Conservation (phyloP, 768 basidiomycete genomes). For the Termitomyces bulborhizus region DNA sequence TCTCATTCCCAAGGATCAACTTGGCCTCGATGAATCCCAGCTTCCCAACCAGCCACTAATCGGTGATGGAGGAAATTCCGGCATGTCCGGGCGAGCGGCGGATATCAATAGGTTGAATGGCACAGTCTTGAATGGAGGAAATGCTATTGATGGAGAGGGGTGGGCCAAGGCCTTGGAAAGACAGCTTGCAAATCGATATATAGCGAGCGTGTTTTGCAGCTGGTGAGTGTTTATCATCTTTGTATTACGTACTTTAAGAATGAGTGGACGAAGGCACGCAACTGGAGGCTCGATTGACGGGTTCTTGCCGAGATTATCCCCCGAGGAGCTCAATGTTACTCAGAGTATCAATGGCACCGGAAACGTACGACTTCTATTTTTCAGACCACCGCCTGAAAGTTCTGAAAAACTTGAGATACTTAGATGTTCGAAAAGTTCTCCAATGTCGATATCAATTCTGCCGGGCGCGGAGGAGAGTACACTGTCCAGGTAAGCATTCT, state of each 20-base stretch:
- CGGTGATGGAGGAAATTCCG: constrained; percentile 33
- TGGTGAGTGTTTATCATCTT: constrained; percentile 47
- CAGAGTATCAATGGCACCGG: constrained; percentile 62
- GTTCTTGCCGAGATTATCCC: constrained; percentile 63
- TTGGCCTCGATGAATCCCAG: constrained; percentile 61
- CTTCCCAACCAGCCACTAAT: constrained; percentile 64
- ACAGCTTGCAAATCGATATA: constrained; percentile 81
- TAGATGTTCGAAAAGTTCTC: constrained; percentile 93
- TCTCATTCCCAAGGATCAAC: constrained; percentile 73
- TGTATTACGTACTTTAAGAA: not conserved
- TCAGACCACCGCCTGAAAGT: not conserved
- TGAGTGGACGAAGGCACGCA: constrained; percentile 51
- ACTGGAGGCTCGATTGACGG: constrained; percentile 82
- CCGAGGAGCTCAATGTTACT: constrained; percentile 64
- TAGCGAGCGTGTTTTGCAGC: constrained; percentile 78
- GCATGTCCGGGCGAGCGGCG: constrained; percentile 43
- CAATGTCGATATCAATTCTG: constrained; percentile 66
- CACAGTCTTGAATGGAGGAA: constrained; percentile 65
- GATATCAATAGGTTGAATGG: constrained; percentile 54
- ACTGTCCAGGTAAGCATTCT: constrained; percentile 58
- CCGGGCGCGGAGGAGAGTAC: constrained; percentile 83
- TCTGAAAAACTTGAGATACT: not conserved
- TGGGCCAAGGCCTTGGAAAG: constrained; percentile 60
- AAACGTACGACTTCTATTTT: constrained; percentile 43
- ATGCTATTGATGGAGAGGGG: constrained; percentile 48